Conservation (phyloP, 139 green algal genomes). For the Chlorella sp. region DNA sequence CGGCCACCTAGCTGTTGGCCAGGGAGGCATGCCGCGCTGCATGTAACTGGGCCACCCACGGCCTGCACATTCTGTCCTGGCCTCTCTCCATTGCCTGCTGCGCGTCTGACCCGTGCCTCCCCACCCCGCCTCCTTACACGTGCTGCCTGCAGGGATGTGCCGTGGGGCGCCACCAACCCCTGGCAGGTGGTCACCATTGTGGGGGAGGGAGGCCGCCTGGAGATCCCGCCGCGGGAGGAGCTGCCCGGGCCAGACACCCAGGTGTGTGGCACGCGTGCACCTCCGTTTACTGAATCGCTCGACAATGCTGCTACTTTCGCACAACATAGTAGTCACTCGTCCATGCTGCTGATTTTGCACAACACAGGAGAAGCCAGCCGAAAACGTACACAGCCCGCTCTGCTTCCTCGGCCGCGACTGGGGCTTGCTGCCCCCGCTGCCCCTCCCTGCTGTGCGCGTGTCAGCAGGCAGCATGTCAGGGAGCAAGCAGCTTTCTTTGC, state of each 20-base stretch:
- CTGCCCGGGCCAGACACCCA: slow-evolving; percentile 55
- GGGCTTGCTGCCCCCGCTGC: too few relatives aligned
- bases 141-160: slow-evolving; percentile 63
- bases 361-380: too few relatives aligned
- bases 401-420: too few relatives aligned
- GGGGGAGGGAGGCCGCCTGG: slow-evolving; percentile 65
- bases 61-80: background rate
- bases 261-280: background rate
- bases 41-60: background rate
- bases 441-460: too few relatives aligned
- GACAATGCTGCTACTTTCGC: too few relatives aligned
- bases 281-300: background rate
- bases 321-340: too few relatives aligned
- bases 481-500: background rate
- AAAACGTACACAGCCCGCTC: too few relatives aligned
- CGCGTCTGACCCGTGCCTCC: background rate
- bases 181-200: slow-evolving; percentile 75
- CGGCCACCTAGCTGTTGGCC: background rate
- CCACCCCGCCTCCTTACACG: slow-evolving; percentile 33
- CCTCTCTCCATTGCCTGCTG: background rate
- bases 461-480: too few relatives aligned
- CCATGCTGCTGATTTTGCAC: too few relatives aligned
- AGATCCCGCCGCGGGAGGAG: slow-evolving; percentile 54
- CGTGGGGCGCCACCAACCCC: slow-evolving; percentile 67
- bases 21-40: background rate